phyloP scores from a whole-genome alignment of 257 asterid genomes.

The Rehmannia glutinosa region DNA sequence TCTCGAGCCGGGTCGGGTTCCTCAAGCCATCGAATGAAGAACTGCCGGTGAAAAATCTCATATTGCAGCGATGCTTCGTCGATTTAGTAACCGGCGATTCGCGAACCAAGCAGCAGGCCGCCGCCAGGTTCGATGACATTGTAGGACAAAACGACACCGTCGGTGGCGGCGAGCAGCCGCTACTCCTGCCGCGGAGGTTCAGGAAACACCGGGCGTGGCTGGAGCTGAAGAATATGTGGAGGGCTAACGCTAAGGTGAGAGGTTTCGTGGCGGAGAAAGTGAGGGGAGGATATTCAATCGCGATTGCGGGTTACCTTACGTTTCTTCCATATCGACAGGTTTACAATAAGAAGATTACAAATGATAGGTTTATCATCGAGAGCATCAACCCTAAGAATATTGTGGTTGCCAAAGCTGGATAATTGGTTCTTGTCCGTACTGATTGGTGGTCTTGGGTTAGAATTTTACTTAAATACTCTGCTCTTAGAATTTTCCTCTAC shows the following conservation, averaged over 20 bases:
- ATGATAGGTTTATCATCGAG: slow-evolving; percentile 37
- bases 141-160: slow-evolving; percentile 32
- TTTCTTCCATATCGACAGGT: slow-evolving; percentile 29
- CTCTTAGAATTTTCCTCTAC: neutral
- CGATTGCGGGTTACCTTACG: slow-evolving; percentile 49
- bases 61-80: slow-evolving; percentile 49
- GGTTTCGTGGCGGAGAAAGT: slow-evolving; percentile 45
- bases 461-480: slow-evolving; percentile 6
- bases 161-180: slow-evolving; percentile 41
- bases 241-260: slow-evolving; percentile 33
- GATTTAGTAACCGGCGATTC: slow-evolving; percentile 47
- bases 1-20: slow-evolving; percentile 36
- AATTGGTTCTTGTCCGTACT: neutral
- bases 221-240: slow-evolving; percentile 39
- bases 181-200: slow-evolving; percentile 49
- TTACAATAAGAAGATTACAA: neutral
- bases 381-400: slow-evolving; percentile 21
- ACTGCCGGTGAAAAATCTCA: slow-evolving; percentile 14
- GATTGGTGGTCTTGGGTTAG: slow-evolving; percentile 11
- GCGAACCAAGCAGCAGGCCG: slow-evolving; percentile 29
- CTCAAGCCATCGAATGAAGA: slow-evolving; percentile 30
- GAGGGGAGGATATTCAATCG: slow-evolving; percentile 51
- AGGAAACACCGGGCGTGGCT: slow-evolving; percentile 35
- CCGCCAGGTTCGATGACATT: slow-evolving; percentile 35
- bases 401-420: slow-evolving; percentile 17